These are phyloP conservation scores for Oidiodendron maius DNA, from an alignment of 495 filamentous ascomycete species.

Conservation along the genomic window DNA sequence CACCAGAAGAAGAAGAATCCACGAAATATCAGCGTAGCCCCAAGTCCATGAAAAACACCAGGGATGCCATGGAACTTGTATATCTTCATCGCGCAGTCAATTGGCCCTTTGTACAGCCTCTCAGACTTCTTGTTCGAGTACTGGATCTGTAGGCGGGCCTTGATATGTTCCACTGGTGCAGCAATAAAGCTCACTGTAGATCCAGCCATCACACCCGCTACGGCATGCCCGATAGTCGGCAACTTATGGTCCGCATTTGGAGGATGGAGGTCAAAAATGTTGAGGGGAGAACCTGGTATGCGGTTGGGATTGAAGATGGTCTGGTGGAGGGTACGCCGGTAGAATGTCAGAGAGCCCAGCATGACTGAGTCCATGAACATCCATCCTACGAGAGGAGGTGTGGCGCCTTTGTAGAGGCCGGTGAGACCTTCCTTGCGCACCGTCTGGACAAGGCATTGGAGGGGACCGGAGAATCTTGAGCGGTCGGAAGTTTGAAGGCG, in stretches of 20 bases:
- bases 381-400: conserved; percentile 89
- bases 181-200: conserved; percentile 88
- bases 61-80: conserved; percentile 59
- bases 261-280: conserved; percentile 8
- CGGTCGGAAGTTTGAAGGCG: conserved; percentile 82
- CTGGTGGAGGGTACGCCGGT: conserved; percentile 73
- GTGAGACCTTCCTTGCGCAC: conserved; percentile 70
- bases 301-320: conserved; percentile 64
- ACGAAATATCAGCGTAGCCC: conserved; percentile 80
- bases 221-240: conserved; percentile 73
- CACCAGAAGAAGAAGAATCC: conserved; percentile 98
- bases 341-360: conserved; percentile 86
- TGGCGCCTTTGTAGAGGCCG: conserved; percentile 87
- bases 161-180: conserved; percentile 92
- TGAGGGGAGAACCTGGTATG: conserved; percentile 21
- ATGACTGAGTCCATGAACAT: conserved; percentile 98
- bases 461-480: conserved; percentile 72
- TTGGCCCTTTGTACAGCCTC: conserved; percentile 75
- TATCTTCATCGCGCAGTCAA: conserved; percentile 75
- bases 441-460: conserved; percentile 81
- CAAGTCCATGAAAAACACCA: conserved; percentile 80
- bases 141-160: conserved; percentile 89
- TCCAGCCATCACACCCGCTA: conserved; percentile 83
- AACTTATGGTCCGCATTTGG: conserved; percentile 42
- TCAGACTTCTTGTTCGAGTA: conserved; percentile 70